These are phyloP conservation scores for Lentinula guzmanii DNA, from an alignment of 768 basidiomycete genomes.

Conservation along the genomic window DNA sequence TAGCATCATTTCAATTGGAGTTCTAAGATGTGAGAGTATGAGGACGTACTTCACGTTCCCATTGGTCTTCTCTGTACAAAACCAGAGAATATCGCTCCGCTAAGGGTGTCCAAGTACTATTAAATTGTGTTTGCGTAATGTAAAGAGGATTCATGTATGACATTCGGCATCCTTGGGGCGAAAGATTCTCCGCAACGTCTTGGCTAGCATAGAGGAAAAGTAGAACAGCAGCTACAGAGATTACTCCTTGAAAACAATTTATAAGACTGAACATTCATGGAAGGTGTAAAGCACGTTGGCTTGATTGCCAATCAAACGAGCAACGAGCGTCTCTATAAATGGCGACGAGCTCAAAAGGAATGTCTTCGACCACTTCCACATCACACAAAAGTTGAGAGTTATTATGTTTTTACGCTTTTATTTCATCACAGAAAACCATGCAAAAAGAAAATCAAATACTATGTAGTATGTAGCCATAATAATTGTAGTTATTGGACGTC, in stretches of 20 bases:
- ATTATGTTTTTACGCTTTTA: slow-evolving; percentile 3
- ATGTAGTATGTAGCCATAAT: slow-evolving; percentile 1
- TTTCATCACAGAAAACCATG: slow-evolving; percentile 6
- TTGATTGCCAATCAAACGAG: no score
- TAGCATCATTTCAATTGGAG: slow-evolving; percentile 12
- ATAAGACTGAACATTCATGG: slow-evolving; percentile 8
- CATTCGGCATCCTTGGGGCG: slow-evolving; percentile 93
- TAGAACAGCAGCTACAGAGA: slow-evolving; percentile 25
- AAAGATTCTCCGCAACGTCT: slow-evolving; percentile 46
- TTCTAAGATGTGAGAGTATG: neutral
- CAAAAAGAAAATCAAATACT: neutral
- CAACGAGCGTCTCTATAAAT: no score
- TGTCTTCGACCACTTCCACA: no score
- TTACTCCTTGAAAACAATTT: slow-evolving; percentile 28
- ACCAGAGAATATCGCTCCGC: slow-evolving; percentile 77
- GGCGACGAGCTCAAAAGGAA: no score
- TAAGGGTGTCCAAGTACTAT: slow-evolving; percentile 65
- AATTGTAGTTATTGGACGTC: neutral
- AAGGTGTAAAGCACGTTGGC: no score
- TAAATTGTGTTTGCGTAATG: slow-evolving; percentile 61
- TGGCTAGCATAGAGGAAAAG: slow-evolving; percentile 37
- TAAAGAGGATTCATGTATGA: slow-evolving; percentile 95
- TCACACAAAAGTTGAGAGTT: neutral
- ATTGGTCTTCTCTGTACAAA: slow-evolving; percentile 85
- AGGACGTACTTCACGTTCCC: slow-evolving; percentile 62